Conservation (phyloP, 2,329 filamentous ascomycete genomes). For the Aspergillus alliaceus region DNA sequence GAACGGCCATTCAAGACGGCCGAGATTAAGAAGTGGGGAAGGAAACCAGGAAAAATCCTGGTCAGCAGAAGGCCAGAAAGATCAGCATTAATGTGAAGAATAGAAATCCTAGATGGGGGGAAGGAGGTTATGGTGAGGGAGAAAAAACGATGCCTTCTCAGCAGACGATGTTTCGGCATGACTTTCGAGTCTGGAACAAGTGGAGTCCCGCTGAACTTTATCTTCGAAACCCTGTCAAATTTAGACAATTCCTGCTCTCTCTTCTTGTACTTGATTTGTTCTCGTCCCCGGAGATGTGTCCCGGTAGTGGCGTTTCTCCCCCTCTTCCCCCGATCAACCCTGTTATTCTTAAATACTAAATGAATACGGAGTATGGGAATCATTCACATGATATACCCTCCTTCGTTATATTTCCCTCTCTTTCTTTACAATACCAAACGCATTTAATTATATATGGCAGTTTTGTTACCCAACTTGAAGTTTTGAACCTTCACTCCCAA, state of each 20-base stretch:
- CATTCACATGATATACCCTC: background rate
- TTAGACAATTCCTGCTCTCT: too few species aligned
- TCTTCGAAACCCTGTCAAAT: background rate
- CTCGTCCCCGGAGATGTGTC: too few species aligned
- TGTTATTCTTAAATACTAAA: background rate
- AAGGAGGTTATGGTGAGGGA: constrained; percentile 3
- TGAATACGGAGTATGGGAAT: background rate
- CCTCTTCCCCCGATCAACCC: background rate
- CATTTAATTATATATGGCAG: background rate
- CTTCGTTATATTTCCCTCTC: background rate
- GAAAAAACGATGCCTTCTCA: background rate
- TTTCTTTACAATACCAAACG: background rate
- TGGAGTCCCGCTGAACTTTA: constrained; percentile 13
- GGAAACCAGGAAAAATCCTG: background rate
- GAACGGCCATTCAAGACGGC: constrained; percentile 29
- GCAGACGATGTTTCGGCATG: constrained; percentile 1
- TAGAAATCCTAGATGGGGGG: background rate
- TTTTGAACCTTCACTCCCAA: background rate
- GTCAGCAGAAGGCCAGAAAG: background rate
- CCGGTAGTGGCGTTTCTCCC: background rate
- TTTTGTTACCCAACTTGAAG: background rate
- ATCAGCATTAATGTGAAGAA: background rate
- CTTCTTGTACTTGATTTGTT: background rate
- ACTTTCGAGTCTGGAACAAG: constrained; percentile 5
- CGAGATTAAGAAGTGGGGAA: constrained; percentile 6